These are phyloP conservation scores for Acacia confusa DNA, from an alignment of 306 rosid species.

Conservation along the genomic window DNA sequence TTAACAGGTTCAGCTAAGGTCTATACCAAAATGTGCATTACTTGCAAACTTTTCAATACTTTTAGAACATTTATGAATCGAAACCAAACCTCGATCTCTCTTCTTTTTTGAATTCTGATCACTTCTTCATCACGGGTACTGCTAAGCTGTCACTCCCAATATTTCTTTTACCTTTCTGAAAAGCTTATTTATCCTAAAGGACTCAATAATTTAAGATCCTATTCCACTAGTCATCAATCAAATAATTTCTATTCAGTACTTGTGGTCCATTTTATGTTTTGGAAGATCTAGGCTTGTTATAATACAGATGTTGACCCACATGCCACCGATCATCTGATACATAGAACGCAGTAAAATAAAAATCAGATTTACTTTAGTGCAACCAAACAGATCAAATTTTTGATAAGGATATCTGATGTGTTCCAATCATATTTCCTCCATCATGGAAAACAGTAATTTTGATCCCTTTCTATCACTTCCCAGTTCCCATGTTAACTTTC, in stretches of 20 bases:
- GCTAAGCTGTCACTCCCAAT: slow-evolving; percentile 52
- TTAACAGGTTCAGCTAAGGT: slow-evolving; percentile 19
- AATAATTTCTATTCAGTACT: slow-evolving; percentile 26
- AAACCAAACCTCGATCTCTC: slow-evolving; percentile 39
- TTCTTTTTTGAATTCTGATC: slow-evolving; percentile 42
- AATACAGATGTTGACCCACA: slow-evolving; percentile 31
- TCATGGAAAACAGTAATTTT: background rate
- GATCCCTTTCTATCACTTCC: background rate
- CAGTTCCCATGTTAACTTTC: background rate
- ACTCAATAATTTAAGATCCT: slow-evolving; percentile 45
- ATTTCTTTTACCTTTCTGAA: slow-evolving; percentile 39
- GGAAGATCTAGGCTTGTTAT: slow-evolving; percentile 15
- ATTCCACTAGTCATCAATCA: slow-evolving; percentile 44
- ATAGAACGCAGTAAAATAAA: background rate
- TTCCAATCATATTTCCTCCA: slow-evolving; percentile 4
- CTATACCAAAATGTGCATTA: slow-evolving; percentile 32
- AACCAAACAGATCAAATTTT: background rate
- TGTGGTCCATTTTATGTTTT: slow-evolving; percentile 19
- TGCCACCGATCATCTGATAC: background rate
- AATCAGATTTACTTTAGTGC: background rate
- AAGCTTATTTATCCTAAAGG: slow-evolving; percentile 43
- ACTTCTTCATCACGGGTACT: slow-evolving; percentile 48
- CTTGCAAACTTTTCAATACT: slow-evolving; percentile 16
- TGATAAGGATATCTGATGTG: background rate
- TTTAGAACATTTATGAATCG: slow-evolving; percentile 29